phyloP scores from a whole-genome alignment of 352 stramenopile genomes.

The Globisporangium splendens region DNA sequence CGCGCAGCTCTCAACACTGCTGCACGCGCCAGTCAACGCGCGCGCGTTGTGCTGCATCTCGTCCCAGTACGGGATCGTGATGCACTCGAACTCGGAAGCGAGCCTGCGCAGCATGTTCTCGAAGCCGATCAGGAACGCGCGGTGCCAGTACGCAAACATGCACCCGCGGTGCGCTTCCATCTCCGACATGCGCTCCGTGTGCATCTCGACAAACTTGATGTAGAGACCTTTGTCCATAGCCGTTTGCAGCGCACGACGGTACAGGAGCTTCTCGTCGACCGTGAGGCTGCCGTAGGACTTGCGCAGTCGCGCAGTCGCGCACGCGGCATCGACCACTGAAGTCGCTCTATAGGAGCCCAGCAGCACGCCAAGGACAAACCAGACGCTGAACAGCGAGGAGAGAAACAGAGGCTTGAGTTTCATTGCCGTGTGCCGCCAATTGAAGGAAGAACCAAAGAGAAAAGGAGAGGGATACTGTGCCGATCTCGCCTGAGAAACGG shows the following conservation, averaged over 20 bases:
- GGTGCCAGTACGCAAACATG: slow-evolving; percentile 79
- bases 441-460: too few species aligned
- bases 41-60: slow-evolving; percentile 28
- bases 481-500: neutral
- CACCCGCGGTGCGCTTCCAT: slow-evolving; percentile 47
- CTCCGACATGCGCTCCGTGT: slow-evolving; percentile 42
- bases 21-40: slow-evolving; percentile 20
- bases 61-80: slow-evolving; percentile 67
- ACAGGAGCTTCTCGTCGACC: slow-evolving; percentile 30
- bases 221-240: slow-evolving; percentile 43
- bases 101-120: slow-evolving; percentile 73
- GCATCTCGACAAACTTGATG: slow-evolving; percentile 56
- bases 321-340: slow-evolving; percentile 1
- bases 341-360: neutral
- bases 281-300: slow-evolving; percentile 46
- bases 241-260: slow-evolving; percentile 25
- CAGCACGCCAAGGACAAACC: neutral
- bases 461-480: neutral
- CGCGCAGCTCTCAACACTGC: slow-evolving; percentile 29
- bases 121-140: slow-evolving; percentile 53
- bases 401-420: neutral
- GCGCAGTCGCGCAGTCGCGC: slow-evolving; percentile 24
- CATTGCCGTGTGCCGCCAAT: too few species aligned
- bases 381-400: neutral
- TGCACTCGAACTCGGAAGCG: slow-evolving; percentile 31